Evolutionary conservation across 192 early-diverging fungal genomes (phyloP).

Genomic region (Backusella westeae): DNA sequence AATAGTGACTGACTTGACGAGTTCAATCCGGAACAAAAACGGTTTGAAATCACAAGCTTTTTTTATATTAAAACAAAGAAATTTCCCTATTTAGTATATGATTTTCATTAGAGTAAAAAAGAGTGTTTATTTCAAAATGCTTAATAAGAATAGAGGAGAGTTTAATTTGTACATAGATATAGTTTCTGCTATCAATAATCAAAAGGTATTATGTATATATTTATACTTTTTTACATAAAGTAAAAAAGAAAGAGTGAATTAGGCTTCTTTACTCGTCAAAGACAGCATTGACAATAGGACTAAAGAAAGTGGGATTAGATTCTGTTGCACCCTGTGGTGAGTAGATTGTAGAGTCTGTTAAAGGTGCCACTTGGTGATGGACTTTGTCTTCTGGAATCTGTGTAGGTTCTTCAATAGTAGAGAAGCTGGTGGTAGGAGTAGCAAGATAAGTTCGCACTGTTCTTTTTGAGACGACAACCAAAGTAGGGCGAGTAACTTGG

Average conservation of each 20-base stretch:
- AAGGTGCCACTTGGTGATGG: conserved; percentile 16
- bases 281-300: background rate
- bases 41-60: background rate
- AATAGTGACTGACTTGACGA: background rate
- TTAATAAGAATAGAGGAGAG: background rate
- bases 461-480: background rate
- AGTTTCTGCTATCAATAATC: background rate
- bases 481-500: background rate
- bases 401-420: background rate
- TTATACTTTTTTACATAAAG: background rate
- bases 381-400: conserved; percentile 4
- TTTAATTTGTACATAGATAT: background rate
- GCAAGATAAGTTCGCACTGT: background rate
- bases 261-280: conserved; percentile 11
- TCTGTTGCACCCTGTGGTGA: conserved; percentile 5
- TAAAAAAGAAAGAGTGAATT: background rate
- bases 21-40: background rate
- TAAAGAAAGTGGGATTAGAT: background rate
- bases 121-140: background rate
- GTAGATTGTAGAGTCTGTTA: conserved; percentile 12
- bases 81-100: background rate
- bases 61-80: background rate
- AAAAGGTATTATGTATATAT: background rate
- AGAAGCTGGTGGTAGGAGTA: background rate
- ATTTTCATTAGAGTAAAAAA: background rate